phyloP scores from a whole-genome alignment of 495 filamentous ascomycete genomes.

The Friedmanniomyces endolithicus region DNA sequence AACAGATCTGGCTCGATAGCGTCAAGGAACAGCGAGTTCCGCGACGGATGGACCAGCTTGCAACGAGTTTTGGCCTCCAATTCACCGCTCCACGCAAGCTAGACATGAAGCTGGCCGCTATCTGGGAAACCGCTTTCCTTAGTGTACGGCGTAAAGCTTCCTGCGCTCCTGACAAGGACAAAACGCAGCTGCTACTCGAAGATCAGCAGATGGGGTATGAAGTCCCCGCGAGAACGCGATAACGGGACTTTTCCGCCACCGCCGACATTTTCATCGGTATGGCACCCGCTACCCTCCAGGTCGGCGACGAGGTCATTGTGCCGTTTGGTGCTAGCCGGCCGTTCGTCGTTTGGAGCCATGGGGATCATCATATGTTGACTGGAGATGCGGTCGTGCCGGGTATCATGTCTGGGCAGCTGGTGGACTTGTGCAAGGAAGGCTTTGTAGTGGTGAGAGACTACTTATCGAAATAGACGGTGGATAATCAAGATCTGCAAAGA shows the following conservation, averaged over 20 bases:
- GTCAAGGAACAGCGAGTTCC: not conserved
- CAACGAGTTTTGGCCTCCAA: not conserved
- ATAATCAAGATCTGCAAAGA: too few species aligned
- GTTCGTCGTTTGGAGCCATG: constrained; percentile 1
- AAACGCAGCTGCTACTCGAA: not conserved
- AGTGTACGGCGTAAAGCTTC: not conserved
- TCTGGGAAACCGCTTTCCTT: constrained; percentile 8
- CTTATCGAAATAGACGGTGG: not conserved
- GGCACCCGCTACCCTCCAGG: constrained; percentile 6
- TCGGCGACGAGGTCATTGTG: constrained; percentile 9
- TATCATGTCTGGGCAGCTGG: constrained; percentile 7
- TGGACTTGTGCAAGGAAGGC: constrained; percentile 5
- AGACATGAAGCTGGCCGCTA: not conserved
- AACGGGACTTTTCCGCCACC: constrained; percentile 7
- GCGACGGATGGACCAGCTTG: not conserved
- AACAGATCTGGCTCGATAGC: not conserved
- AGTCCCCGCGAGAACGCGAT: not conserved
- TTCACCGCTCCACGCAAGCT: not conserved
- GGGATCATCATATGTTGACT: constrained; percentile 3
- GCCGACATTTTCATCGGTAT: constrained; percentile 6
- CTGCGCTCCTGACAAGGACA: constrained; percentile 1
- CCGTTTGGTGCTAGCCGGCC: constrained; percentile 11
- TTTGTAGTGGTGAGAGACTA: not conserved
- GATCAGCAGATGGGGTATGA: not conserved
- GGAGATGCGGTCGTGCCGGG: constrained; percentile 10